phyloP scores from a whole-genome alignment of 208 protist species.

The Wallacemonas sp. region DNA sequence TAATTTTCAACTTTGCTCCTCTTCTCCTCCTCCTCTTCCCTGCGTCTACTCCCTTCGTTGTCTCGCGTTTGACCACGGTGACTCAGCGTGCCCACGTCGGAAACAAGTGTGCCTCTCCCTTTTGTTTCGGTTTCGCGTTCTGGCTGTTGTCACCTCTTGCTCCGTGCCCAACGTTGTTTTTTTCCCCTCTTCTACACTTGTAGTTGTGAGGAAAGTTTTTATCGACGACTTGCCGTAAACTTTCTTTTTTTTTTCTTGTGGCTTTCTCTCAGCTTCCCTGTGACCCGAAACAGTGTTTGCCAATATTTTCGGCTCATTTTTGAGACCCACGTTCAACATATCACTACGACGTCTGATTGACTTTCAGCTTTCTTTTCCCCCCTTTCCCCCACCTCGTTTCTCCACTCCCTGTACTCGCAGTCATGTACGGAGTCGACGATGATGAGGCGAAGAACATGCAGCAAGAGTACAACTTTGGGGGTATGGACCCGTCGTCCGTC shows the following conservation, averaged over 20 bases:
- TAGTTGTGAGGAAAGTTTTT: neutral
- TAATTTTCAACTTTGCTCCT: too few relatives aligned
- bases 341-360: too few relatives aligned
- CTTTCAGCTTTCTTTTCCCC: too few relatives aligned
- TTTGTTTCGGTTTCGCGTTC: conserved; percentile 34
- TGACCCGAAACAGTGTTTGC: neutral
- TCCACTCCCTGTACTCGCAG: neutral
- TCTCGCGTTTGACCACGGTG: too few relatives aligned
- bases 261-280: conserved; percentile 17
- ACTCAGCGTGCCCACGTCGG: too few relatives aligned
- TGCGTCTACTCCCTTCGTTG: too few relatives aligned
- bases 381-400: too few relatives aligned
- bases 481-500: conserved; percentile 15
- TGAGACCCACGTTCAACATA: too few relatives aligned
- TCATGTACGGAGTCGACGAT: conserved; percentile 22
- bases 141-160: too few relatives aligned
- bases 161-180: conserved; percentile 14
- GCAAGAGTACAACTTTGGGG: conserved; percentile 58
- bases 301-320: neutral
- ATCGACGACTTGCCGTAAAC: too few relatives aligned
- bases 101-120: too few relatives aligned
- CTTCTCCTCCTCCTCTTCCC: too few relatives aligned
- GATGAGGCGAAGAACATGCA: conserved; percentile 22
- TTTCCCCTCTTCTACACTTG: conserved; percentile 10
- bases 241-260: conserved; percentile 12